Conservation (phyloP, 2,329 filamentous ascomycete species). For the Cadophora malorum region DNA sequence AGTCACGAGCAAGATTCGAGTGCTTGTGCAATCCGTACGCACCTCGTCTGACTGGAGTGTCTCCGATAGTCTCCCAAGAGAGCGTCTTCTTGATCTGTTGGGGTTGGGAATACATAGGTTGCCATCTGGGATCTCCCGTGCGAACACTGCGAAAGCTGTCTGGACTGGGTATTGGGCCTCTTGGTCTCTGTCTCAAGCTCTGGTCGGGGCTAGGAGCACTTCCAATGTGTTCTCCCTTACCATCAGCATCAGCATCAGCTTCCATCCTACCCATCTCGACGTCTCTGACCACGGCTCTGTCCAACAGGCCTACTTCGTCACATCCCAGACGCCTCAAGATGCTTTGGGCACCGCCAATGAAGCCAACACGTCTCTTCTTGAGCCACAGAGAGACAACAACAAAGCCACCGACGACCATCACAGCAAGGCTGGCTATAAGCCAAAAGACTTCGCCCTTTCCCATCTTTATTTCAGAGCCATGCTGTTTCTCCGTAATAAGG, state of each 20-base stretch:
- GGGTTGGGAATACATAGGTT: slow-evolving; percentile 16
- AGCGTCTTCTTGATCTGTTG: slow-evolving; percentile 7
- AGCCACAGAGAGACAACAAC: neutral
- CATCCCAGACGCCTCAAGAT: slow-evolving; percentile 1
- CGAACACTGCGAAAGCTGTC: neutral
- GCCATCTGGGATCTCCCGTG: slow-evolving; percentile 19
- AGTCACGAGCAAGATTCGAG: neutral
- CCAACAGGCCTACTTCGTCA: slow-evolving; percentile 23
- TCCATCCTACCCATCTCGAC: slow-evolving; percentile 11
- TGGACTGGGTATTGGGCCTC: neutral
- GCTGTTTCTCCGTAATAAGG: neutral
- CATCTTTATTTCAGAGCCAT: neutral
- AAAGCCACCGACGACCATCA: neutral
- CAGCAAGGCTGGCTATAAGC: slow-evolving; percentile 17
- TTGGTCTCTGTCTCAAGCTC: neutral
- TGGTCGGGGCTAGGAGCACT: neutral
- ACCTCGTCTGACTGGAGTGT: slow-evolving; percentile 18
- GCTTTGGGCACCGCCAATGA: neutral
- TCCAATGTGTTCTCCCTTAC: neutral
- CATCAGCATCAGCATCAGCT: neutral
- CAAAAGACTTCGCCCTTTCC: slow-evolving; percentile 20
- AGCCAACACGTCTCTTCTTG: slow-evolving; percentile 15
- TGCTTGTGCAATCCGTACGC: slow-evolving; percentile 6
- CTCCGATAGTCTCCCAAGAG: slow-evolving; percentile 4
- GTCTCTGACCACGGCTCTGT: slow-evolving; percentile 15